phyloP scores from a whole-genome alignment of 352 stramenopile species.

The Globisporangium abappressorium region DNA sequence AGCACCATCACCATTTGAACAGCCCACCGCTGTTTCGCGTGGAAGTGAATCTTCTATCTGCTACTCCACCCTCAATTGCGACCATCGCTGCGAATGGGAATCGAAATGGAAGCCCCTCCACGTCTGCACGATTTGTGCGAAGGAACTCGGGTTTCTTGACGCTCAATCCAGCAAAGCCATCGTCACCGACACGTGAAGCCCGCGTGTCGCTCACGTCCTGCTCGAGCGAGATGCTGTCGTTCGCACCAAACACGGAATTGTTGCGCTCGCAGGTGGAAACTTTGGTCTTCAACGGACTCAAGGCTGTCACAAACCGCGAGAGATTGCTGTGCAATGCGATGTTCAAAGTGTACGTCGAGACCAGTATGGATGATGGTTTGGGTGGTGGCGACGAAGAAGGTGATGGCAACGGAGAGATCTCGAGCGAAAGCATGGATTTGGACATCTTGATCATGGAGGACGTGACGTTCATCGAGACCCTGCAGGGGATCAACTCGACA shows the following conservation, averaged over 20 bases:
- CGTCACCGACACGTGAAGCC: slow-evolving; percentile 8
- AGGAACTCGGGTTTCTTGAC: slow-evolving; percentile 23
- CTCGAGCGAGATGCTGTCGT: slow-evolving; percentile 39
- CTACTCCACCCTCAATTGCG: slow-evolving; percentile 17
- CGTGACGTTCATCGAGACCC: slow-evolving; percentile 46
- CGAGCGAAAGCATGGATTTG: slow-evolving; percentile 54
- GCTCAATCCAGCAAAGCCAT: slow-evolving; percentile 7
- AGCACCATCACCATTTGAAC: background rate
- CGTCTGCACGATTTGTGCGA: slow-evolving; percentile 11
- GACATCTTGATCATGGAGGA: slow-evolving; percentile 84
- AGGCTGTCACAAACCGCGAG: slow-evolving; percentile 59
- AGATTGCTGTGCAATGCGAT: slow-evolving; percentile 58
- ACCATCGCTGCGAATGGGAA: slow-evolving; percentile 1
- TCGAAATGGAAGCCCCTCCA: background rate
- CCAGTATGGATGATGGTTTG: slow-evolving; percentile 43
- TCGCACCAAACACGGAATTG: slow-evolving; percentile 44
- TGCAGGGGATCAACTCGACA: slow-evolving; percentile 49
- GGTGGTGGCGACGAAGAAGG: slow-evolving; percentile 35
- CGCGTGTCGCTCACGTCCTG: background rate
- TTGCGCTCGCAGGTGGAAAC: slow-evolving; percentile 70
- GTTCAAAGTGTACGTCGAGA: slow-evolving; percentile 67
- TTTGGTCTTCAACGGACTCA: slow-evolving; percentile 65
- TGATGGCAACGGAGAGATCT: slow-evolving; percentile 28
- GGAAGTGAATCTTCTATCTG: slow-evolving; percentile 45
- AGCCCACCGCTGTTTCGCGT: slow-evolving; percentile 66